These are phyloP conservation scores for Boechera divaricarpa DNA, from an alignment of 345 rosid genomes.

Conservation along the genomic window DNA sequence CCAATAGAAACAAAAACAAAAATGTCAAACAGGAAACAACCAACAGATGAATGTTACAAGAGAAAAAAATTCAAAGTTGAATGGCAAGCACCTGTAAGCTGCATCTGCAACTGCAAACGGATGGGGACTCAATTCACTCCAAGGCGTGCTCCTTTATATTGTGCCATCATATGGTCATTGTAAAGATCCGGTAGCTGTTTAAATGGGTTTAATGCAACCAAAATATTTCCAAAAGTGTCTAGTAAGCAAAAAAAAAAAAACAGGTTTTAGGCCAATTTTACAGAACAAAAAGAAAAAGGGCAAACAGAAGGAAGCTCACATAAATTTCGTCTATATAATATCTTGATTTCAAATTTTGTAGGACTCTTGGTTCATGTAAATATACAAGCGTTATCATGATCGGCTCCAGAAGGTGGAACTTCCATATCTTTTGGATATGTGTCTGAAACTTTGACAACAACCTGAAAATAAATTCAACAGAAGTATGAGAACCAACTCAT, in stretches of 20 bases:
- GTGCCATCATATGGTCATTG: slow-evolving; percentile 89
- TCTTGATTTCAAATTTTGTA: slow-evolving; percentile 88
- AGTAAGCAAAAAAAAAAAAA: slow-evolving; percentile 39
- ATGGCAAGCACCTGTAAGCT: slow-evolving; percentile 72
- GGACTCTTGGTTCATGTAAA: slow-evolving; percentile 96
- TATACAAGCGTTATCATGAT: slow-evolving; percentile 95
- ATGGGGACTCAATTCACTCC: slow-evolving; percentile 92
- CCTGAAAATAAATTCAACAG: slow-evolving; percentile 47
- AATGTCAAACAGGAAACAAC: slow-evolving; percentile 23
- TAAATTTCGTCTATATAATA: slow-evolving; percentile 92
- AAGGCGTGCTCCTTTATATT: slow-evolving; percentile 92
- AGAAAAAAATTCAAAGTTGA: slow-evolving; percentile 24
- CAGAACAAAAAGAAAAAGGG: background rate
- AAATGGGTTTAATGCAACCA: slow-evolving; percentile 97
- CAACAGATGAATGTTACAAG: slow-evolving; percentile 8
- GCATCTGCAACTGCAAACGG: slow-evolving; percentile 99
- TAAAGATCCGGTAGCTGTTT: slow-evolving; percentile 82
- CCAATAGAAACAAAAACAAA: slow-evolving; percentile 20
- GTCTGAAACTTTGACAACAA: slow-evolving; percentile 66
- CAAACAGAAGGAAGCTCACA: slow-evolving; percentile 53
- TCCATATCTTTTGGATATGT: slow-evolving; percentile 81
- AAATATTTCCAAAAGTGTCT: slow-evolving; percentile 96
- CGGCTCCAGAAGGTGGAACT: slow-evolving; percentile 91
- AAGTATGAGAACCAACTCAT: slow-evolving; percentile 1
- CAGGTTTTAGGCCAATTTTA: slow-evolving; percentile 2